Conservation (phyloP, 192 early-diverging fungal species). For the Rhizoclosmatium sp. region DNA sequence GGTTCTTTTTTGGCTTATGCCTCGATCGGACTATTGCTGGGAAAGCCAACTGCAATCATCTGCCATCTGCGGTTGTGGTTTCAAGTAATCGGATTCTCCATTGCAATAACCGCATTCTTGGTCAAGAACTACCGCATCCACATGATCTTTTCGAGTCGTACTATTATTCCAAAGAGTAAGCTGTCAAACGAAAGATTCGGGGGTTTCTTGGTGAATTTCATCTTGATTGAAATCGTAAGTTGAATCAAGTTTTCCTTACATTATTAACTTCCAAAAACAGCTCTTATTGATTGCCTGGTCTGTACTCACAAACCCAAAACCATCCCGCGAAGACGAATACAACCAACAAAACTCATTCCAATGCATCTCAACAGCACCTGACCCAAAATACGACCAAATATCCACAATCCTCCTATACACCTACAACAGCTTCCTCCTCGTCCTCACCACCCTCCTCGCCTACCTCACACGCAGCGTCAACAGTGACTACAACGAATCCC, state of each 20-base stretch:
- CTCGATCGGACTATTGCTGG: not conserved
- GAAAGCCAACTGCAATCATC: not conserved
- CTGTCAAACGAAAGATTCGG: constrained; percentile 12
- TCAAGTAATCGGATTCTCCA: constrained; percentile 1
- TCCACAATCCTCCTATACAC: not conserved
- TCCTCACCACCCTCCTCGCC: not conserved
- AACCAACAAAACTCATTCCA: not conserved
- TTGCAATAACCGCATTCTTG: constrained; percentile 1
- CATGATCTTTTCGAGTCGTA: constrained; percentile 30
- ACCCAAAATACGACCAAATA: not conserved
- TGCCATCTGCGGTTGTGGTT: constrained; percentile 23
- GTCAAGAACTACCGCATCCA: constrained; percentile 23
- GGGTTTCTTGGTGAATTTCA: not conserved
- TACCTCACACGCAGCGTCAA: constrained; percentile 19
- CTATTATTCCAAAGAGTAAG: constrained; percentile 28
- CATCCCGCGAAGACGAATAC: not conserved
- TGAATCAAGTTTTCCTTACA: not conserved
- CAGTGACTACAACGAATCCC: constrained; percentile 28
- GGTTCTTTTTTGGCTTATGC: not conserved
- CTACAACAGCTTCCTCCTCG: constrained; percentile 4
- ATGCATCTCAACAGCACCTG: not conserved
- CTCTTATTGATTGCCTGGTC: constrained; percentile 8
- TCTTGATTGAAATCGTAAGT: not conserved
- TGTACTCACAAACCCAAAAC: constrained; percentile 10
- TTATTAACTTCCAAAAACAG: not conserved